A percentile compares a stretch with the other conserved stretches of the same genome.
Conservation (phyloP, 495 filamentous ascomycete genomes). For the Penicillium pancosmium region DNA sequence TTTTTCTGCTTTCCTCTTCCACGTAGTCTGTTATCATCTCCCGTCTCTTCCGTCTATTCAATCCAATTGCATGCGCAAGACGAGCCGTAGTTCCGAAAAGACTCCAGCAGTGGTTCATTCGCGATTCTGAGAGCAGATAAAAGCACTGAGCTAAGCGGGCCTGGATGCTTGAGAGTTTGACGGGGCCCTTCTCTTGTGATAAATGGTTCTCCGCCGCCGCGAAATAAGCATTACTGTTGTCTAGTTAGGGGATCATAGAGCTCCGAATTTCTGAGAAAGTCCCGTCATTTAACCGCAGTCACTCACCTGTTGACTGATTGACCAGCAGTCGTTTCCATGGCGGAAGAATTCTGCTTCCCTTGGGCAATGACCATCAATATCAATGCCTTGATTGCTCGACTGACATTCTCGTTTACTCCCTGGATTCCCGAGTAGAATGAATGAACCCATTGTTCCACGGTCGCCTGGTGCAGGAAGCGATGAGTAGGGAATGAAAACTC, state of each 20-base stretch:
- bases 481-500: conserved; percentile 41
- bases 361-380: conserved; percentile 30
- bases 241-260: neutral
- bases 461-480: conserved; percentile 32
- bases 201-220: conserved; percentile 28
- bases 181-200: conserved; percentile 32
- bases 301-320: conserved; percentile 18
- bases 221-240: conserved; percentile 24
- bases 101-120: conserved; percentile 43
- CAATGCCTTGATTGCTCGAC: conserved; percentile 20
- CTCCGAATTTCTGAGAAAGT: no score
- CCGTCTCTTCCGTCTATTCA: conserved; percentile 28
- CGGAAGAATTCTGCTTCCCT: conserved; percentile 21
- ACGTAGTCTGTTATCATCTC: conserved; percentile 20
- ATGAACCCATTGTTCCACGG: conserved; percentile 23
- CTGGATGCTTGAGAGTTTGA: conserved; percentile 36
- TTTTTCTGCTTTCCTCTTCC: conserved; percentile 36
- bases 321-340: conserved; percentile 1
- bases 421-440: conserved; percentile 22
- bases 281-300: neutral
- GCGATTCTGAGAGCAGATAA: conserved; percentile 36
- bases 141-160: conserved; percentile 39
- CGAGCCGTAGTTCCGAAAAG: conserved; percentile 43
- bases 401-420: conserved; percentile 10
- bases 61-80: conserved; percentile 36